Evolutionary conservation across 2,329 filamentous ascomycete genomes (phyloP).

Genomic region (Fusarium sterilihyphosum): DNA sequence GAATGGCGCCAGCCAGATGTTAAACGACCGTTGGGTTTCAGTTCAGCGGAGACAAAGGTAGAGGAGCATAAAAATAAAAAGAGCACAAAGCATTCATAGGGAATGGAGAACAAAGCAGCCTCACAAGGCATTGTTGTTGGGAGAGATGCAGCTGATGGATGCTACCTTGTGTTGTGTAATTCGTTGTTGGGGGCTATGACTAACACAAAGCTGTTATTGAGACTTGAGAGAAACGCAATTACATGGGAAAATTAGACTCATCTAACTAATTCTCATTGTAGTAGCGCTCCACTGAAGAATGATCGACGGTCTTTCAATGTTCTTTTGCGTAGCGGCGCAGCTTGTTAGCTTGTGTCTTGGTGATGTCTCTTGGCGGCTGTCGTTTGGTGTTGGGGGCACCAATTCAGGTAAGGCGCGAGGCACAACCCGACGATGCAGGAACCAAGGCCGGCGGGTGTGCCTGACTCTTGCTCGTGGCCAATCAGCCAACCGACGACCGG

Average conservation of each 20-base stretch:
- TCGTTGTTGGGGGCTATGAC: neutral
- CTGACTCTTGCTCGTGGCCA: neutral
- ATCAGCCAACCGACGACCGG: neutral
- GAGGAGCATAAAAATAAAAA: neutral
- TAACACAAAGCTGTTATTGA: neutral
- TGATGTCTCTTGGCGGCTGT: neutral
- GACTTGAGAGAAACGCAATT: conserved; percentile 1
- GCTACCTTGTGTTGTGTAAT: neutral
- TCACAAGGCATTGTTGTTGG: neutral
- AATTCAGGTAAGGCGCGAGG: conserved; percentile 36
- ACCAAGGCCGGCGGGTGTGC: conserved; percentile 28
- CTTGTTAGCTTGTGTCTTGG: neutral
- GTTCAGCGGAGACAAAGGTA: conserved; percentile 11
- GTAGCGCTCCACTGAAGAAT: conserved; percentile 24
- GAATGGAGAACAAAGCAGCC: neutral
- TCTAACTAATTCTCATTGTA: conserved; percentile 28
- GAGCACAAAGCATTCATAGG: neutral
- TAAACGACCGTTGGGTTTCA: conserved; percentile 22
- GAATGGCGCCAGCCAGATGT: neutral
- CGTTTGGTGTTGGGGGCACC: neutral
- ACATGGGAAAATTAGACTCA: conserved; percentile 13
- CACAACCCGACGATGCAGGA: conserved; percentile 34
- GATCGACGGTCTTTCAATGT: conserved; percentile 9
- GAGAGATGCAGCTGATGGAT: neutral
- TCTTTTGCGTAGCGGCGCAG: neutral